Evolutionary conservation across 495 filamentous ascomycete species (phyloP), one percentile per base, ranked within the genome.

Genomic region (Tetracladium setigerum): DNA sequence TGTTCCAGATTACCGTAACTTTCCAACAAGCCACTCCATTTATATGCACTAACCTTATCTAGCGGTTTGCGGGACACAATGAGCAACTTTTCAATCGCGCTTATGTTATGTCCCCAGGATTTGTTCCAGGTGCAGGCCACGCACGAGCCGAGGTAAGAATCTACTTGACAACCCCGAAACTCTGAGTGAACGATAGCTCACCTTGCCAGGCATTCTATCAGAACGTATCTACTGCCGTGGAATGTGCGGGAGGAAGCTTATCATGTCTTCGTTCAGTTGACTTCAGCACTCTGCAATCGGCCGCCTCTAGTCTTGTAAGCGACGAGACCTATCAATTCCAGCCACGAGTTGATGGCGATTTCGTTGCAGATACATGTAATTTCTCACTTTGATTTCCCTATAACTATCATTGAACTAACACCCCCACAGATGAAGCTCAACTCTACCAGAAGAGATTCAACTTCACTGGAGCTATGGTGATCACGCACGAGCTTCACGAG

Each of bases 371-470:
- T 37, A 65, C 62, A 2, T 67, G 34, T 50, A 48, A 40, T 44
- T 43, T 43, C 31, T 36, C 44, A 11, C 41, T 24, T 17, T 8
- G 40, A 27, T n/a, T n/a, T n/a, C n/a, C n/a, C n/a, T n/a, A n/a
- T n/a, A n/a, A n/a, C n/a, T n/a, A n/a, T n/a, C n/a, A n/a, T n/a
- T n/a, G n/a, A n/a, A n/a, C 27, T 30, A 31, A 12, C 18, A 12
- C n/a, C n/a, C 9, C 15, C 31, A 40, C 16, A 48, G 46, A 65
- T 13, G 62, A 65, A 48, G 62, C 62, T 1, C 59, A 64, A 47
- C 51, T 67, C 13, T 67, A 65, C 56, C 59, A 65, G 44, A 57
- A 59, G 19, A 55, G 55, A n/a, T 65, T 67, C 53, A 67, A 67
- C 47, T 67, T 59, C 41, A 47, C 36, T 32, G 64, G 64, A 19